phyloP scores from a whole-genome alignment of 352 stramenopile genomes.

The Phytophthora megakarya region DNA sequence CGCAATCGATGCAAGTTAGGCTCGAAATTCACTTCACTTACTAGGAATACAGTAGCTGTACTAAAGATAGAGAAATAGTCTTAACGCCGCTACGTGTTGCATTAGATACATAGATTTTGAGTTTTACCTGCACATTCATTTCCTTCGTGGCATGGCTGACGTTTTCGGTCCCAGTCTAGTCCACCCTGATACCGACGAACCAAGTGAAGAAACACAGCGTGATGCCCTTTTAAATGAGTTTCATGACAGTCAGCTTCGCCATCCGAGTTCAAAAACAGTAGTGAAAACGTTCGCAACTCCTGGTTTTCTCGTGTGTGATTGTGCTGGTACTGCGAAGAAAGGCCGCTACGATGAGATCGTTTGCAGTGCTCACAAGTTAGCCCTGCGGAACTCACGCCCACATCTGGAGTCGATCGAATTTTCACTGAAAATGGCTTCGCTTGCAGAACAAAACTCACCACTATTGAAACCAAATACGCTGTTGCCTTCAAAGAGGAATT shows the following conservation, averaged over 20 bases:
- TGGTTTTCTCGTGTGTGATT: constrained; percentile 48
- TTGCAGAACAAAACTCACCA: constrained; percentile 16
- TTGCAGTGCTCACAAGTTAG: constrained; percentile 67
- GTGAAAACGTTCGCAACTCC: constrained; percentile 31
- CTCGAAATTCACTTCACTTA: too few relatives aligned
- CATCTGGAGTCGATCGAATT: constrained; percentile 44
- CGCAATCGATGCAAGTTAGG: neutral
- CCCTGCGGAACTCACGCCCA: constrained; percentile 55
- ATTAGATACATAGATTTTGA: too few relatives aligned
- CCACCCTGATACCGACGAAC: neutral
- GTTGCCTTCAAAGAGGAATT: constrained; percentile 2
- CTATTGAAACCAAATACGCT: constrained; percentile 17
- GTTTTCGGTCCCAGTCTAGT: neutral
- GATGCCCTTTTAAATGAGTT: constrained; percentile 34
- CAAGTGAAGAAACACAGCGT: neutral
- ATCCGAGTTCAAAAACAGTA: neutral
- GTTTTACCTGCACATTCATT: neutral
- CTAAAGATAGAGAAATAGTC: constrained; percentile 24
- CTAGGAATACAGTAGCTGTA: too few relatives aligned
- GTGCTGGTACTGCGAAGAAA: constrained; percentile 48
- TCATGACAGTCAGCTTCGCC: constrained; percentile 13
- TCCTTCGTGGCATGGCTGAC: constrained; percentile 3
- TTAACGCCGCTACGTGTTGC: too few relatives aligned
- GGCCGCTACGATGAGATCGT: constrained; percentile 51
- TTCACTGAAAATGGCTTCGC: constrained; percentile 21